Percentiles rank a stretch among this genome's conserved stretches.
These are phyloP conservation scores for Aspergillus fructus DNA, from an alignment of 2,329 filamentous ascomycete species.

Conservation along the genomic window DNA sequence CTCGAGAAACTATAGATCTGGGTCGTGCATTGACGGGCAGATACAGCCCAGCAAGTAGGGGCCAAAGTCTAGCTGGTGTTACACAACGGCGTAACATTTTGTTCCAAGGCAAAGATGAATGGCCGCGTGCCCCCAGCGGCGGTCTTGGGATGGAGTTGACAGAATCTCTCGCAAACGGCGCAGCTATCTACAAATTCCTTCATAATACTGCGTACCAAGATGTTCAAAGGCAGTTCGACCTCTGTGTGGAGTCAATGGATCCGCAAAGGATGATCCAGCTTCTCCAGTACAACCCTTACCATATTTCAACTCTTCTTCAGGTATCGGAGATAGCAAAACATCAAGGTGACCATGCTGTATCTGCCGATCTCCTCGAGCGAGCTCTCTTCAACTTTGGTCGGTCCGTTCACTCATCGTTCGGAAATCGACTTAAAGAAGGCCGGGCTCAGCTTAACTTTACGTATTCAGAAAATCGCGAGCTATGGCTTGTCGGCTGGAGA, in stretches of 20 bases:
- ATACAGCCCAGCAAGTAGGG: slow-evolving; percentile 55
- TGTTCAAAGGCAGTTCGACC: slow-evolving; percentile 73
- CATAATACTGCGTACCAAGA: slow-evolving; percentile 73
- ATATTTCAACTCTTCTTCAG: slow-evolving; percentile 90
- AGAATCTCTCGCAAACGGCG: slow-evolving; percentile 56
- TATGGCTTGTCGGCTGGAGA: slow-evolving; percentile 86
- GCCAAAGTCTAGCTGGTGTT: slow-evolving; percentile 67
- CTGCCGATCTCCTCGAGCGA: slow-evolving; percentile 84
- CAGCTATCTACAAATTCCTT: slow-evolving; percentile 72
- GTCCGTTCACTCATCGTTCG: slow-evolving; percentile 79
- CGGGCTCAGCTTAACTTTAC: slow-evolving; percentile 78
- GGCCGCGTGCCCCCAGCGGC: slow-evolving; percentile 75
- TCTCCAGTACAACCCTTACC: slow-evolving; percentile 75
- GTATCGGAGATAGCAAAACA: slow-evolving; percentile 90
- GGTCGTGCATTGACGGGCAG: slow-evolving; percentile 57
- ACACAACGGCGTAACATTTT: slow-evolving; percentile 77
- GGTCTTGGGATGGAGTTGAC: slow-evolving; percentile 79
- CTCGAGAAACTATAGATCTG: slow-evolving; percentile 48
- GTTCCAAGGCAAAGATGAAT: slow-evolving; percentile 81
- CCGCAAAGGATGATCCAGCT: slow-evolving; percentile 78
- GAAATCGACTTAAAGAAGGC: slow-evolving; percentile 71
- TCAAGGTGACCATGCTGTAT: slow-evolving; percentile 81
- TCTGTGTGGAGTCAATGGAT: slow-evolving; percentile 78
- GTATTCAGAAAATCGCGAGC: slow-evolving; percentile 83
- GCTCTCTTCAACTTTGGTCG: slow-evolving; percentile 93